Evolutionary conservation across 768 basidiomycete genomes (phyloP).

Genomic region (Boletus pseudopeckii): DNA sequence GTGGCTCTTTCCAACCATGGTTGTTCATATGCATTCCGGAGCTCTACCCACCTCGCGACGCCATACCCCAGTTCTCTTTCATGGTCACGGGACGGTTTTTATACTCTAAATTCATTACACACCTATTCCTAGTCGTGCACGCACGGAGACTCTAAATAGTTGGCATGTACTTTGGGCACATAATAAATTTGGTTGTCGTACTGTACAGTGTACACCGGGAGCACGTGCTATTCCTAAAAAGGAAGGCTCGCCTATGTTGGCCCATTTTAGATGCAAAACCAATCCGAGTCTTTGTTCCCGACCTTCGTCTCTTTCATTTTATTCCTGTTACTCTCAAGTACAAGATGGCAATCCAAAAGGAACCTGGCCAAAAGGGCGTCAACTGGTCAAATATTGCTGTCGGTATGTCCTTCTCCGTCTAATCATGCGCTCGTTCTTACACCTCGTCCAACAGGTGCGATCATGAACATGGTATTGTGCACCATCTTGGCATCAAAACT

Average conservation of each 20-base stretch:
- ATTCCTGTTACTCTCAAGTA: conserved; percentile 13
- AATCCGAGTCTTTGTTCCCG: not conserved
- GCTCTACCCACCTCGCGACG: not conserved
- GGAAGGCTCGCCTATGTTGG: not conserved
- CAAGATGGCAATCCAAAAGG: conserved; percentile 75
- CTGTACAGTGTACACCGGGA: not conserved
- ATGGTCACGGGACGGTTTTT: conserved; percentile 15
- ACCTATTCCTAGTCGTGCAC: conserved; percentile 26
- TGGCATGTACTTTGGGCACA: conserved; percentile 20
- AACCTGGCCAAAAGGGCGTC: conserved; percentile 88
- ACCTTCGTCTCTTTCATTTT: conserved; percentile 6
- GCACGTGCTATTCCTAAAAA: conserved; percentile 4
- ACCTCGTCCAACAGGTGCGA: conserved; percentile 57
- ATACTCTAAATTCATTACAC: conserved; percentile 29
- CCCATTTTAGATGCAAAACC: conserved; percentile 11
- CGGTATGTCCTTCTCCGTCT: conserved; percentile 50
- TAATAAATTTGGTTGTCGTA: conserved; percentile 6
- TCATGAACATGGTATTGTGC: conserved; percentile 93
- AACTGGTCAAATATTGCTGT: conserved; percentile 96
- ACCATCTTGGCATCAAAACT: conserved; percentile 29
- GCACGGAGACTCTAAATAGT: conserved; percentile 22
- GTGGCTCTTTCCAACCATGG: conserved; percentile 12
- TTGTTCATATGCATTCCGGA: conserved; percentile 16
- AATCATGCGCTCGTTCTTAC: conserved; percentile 20
- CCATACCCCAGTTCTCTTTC: not conserved